phyloP scores from a whole-genome alignment of 129 eudicot species.

The Apium graveolens region DNA sequence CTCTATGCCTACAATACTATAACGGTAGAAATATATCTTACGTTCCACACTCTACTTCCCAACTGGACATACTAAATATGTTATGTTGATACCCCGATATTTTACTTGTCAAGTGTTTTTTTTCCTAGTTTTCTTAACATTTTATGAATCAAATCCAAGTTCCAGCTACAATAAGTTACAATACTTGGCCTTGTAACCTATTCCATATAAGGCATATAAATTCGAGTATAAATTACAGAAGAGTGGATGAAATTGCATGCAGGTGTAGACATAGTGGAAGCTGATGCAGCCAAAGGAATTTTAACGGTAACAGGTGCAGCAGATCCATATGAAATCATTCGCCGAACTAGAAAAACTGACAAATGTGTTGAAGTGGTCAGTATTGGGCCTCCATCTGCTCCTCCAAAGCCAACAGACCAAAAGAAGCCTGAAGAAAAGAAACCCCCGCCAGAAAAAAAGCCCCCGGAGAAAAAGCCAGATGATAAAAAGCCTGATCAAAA shows the following conservation, averaged over 20 bases:
- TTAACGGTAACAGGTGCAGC: slow-evolving; percentile 54
- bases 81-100: not conserved
- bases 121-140: no score
- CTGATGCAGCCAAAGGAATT: slow-evolving; percentile 48
- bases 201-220: no score
- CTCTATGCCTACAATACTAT: no score
- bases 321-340: slow-evolving; percentile 48
- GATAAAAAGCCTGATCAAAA: slow-evolving; percentile 34
- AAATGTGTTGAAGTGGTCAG: slow-evolving; percentile 41
- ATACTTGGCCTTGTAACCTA: no score
- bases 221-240: not conserved
- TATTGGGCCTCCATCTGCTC: slow-evolving; percentile 67
- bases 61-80: not conserved
- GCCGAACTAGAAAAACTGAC: slow-evolving; percentile 33
- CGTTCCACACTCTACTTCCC: not conserved
- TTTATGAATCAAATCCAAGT: no score
- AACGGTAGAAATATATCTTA: no score
- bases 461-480: slow-evolving; percentile 8
- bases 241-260: not conserved
- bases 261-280: slow-evolving; percentile 69
- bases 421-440: slow-evolving; percentile 38
- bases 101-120: not conserved
- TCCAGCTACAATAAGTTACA: no score
- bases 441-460: slow-evolving; percentile 27
- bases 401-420: slow-evolving; percentile 20